These are phyloP conservation scores for Halocafeteria seosinensis DNA, from an alignment of 108 stramenopile species.

Conservation along the genomic window DNA sequence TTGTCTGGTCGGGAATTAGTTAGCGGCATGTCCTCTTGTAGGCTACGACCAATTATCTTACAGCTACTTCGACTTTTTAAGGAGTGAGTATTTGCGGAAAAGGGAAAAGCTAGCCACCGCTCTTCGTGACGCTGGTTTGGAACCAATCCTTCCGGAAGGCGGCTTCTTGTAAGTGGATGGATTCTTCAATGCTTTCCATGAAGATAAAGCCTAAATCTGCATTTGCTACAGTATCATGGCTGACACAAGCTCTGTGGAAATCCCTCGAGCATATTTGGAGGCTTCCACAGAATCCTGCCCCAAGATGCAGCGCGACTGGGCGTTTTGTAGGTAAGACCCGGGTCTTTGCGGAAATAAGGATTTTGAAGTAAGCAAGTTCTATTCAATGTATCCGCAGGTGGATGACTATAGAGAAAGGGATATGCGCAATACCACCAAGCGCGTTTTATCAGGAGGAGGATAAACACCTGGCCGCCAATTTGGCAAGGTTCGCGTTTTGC, in stretches of 20 bases:
- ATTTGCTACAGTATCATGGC: no score
- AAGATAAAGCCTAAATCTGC: no score
- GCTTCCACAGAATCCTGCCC: slow-evolving; percentile 30
- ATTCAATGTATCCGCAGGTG: no score
- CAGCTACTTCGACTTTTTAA: slow-evolving; percentile 49
- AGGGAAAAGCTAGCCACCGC: slow-evolving; percentile 53
- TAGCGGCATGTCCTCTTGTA: no score
- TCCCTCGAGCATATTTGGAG: slow-evolving; percentile 35
- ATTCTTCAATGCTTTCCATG: no score
- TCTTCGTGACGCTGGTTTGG: slow-evolving; percentile 46
- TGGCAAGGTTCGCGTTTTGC: slow-evolving; percentile 88
- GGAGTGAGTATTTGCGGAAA: slow-evolving; percentile 56
- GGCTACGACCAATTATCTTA: no score
- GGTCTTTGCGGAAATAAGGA: no score
- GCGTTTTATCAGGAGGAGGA: slow-evolving; percentile 60
- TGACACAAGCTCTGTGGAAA: slow-evolving; percentile 33
- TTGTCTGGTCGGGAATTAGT: no score
- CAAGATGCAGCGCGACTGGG: slow-evolving; percentile 15
- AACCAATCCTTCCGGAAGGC: slow-evolving; percentile 54
- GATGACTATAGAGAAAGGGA: slow-evolving; percentile 68
- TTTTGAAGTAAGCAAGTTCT: no score
- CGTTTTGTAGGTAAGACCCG: no score
- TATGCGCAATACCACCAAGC: slow-evolving; percentile 79
- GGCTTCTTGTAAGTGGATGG: no score
- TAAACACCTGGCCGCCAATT: slow-evolving; percentile 49